phyloP scores from a whole-genome alignment of 805 yeast genomes.

The Ogataea trehaloabstinens region DNA sequence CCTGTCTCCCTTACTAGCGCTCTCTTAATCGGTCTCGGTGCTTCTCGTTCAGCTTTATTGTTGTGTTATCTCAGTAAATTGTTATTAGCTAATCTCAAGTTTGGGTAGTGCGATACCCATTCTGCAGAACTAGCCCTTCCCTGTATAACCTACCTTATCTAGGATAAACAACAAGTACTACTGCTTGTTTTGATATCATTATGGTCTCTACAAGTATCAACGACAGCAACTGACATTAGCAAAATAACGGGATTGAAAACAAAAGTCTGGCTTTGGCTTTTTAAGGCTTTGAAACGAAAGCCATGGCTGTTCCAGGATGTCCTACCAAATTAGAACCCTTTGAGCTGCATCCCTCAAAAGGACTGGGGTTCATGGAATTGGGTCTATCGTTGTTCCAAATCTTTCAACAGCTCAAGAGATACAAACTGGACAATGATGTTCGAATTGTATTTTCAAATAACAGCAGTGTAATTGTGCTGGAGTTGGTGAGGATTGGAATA shows the following conservation, averaged over 20 bases:
- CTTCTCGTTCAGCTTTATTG: too few species aligned
- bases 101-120: too few species aligned
- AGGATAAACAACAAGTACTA: background rate
- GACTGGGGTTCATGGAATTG: conserved; percentile 24
- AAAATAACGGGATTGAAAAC: background rate
- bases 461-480: conserved; percentile 18
- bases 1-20: too few species aligned
- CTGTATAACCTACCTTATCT: too few species aligned
- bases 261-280: too few species aligned
- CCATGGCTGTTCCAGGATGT: background rate
- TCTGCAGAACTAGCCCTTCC: too few species aligned
- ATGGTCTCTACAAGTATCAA: background rate
- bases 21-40: too few species aligned
- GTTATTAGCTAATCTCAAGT: too few species aligned
- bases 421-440: conserved; percentile 16
- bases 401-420: conserved; percentile 13
- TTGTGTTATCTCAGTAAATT: too few species aligned
- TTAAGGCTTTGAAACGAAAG: too few species aligned
- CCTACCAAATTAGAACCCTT: conserved; percentile 10
- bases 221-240: background rate
- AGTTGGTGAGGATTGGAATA: conserved; percentile 19
- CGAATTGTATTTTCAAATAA: conserved; percentile 22
- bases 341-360: conserved; percentile 25
- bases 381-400: conserved; percentile 26
- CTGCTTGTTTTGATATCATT: background rate